phyloP scores from a whole-genome alignment of 768 basidiomycete species.

The Boletales sp. region DNA sequence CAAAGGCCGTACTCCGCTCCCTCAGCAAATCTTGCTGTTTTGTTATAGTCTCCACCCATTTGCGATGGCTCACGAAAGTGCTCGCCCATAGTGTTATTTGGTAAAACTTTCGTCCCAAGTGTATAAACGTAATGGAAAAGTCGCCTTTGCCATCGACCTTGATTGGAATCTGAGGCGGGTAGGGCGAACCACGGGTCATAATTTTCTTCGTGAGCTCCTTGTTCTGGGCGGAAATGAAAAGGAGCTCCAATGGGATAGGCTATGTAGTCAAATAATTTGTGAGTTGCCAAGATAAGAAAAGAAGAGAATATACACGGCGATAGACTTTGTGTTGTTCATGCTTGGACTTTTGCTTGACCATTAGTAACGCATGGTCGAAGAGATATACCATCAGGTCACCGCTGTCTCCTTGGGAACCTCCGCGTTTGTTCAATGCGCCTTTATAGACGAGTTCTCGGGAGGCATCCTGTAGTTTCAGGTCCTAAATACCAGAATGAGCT shows the following conservation, averaged over 20 bases:
- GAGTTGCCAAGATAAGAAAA: conserved; percentile 7
- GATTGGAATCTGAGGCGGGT: conserved; percentile 48
- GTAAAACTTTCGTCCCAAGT: conserved; percentile 91
- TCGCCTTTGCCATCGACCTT: conserved; percentile 72
- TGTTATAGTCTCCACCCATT: conserved; percentile 90
- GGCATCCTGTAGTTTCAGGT: conserved; percentile 83
- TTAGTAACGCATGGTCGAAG: conserved; percentile 94
- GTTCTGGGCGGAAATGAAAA: conserved; percentile 69
- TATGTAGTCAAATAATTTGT: conserved; percentile 27
- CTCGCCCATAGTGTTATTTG: conserved; percentile 89
- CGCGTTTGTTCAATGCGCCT: conserved; percentile 83
- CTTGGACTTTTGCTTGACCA: conserved; percentile 94
- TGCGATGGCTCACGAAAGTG: conserved; percentile 78
- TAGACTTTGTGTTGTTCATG: conserved; percentile 92
- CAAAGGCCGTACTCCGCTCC: conserved; percentile 84
- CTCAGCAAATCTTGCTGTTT: conserved; percentile 86
- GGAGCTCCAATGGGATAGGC: conserved; percentile 95
- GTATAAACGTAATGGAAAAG: conserved; percentile 88
- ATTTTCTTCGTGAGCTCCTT: conserved; percentile 43
- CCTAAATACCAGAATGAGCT: conserved; percentile 40
- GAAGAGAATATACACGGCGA: conserved; percentile 63
- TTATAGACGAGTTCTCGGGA: conserved; percentile 90
- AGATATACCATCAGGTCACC: conserved; percentile 92
- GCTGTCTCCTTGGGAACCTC: conserved; percentile 65
- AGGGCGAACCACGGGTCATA: conserved; percentile 37